Evolutionary conservation across 2,329 filamentous ascomycete genomes (phyloP).

Genomic region (Aspergillus sclerotialis): DNA sequence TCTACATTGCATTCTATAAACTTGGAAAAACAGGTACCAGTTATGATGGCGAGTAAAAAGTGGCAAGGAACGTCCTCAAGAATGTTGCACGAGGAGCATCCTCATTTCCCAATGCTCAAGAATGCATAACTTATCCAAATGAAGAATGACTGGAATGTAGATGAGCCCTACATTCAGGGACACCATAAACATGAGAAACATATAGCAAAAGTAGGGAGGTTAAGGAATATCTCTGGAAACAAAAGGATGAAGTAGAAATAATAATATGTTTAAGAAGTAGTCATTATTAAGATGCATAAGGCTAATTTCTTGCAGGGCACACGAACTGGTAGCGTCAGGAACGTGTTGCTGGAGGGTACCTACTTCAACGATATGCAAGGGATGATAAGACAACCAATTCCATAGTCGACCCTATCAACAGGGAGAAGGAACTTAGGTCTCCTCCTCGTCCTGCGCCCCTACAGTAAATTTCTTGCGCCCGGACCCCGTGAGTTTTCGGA

Average conservation of each 20-base stretch:
- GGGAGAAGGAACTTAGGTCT: conserved; percentile 32
- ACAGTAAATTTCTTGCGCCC: conserved; percentile 84
- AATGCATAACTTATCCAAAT: conserved; percentile 12
- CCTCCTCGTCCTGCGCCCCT: conserved; percentile 60
- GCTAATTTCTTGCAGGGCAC: too few relatives aligned
- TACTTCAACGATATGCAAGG: conserved; percentile 29
- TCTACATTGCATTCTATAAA: conserved; percentile 22
- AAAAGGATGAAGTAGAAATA: too few relatives aligned
- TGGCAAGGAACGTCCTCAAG: conserved; percentile 24
- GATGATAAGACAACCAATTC: conserved; percentile 16
- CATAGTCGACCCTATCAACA: conserved; percentile 22
- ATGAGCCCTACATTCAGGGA: conserved; percentile 2
- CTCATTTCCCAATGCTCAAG: conserved; percentile 8
- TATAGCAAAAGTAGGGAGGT: neutral
- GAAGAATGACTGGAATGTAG: conserved; percentile 26
- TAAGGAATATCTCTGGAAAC: too few relatives aligned
- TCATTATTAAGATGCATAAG: conserved; percentile 8
- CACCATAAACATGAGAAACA: too few relatives aligned
- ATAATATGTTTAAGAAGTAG: too few relatives aligned
- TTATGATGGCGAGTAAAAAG: conserved; percentile 15
- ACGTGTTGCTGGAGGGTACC: conserved; percentile 23
- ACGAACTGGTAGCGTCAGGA: conserved; percentile 29
- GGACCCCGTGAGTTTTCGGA: conserved; percentile 78
- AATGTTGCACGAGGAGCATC: conserved; percentile 25
- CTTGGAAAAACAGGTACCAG: conserved; percentile 16